These are phyloP conservation scores for Trebouxia gelatinosa DNA, from an alignment of 163 green algal genomes.

Conservation along the genomic window DNA sequence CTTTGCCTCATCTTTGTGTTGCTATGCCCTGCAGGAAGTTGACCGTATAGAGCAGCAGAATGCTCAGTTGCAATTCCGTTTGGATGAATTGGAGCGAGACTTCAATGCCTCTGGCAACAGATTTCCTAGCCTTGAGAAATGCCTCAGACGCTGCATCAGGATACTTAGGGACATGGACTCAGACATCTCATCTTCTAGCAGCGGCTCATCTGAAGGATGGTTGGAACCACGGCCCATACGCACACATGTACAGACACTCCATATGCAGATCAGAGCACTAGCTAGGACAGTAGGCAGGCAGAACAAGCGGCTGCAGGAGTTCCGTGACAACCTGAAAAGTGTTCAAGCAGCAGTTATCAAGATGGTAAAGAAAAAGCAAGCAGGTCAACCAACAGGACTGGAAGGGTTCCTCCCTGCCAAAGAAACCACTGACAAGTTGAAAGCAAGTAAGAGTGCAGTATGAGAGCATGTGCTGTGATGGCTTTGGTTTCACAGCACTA, in stretches of 20 bases:
- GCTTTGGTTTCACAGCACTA: no score
- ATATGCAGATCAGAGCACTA: constrained; percentile 13
- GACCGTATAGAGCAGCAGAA: constrained; percentile 30
- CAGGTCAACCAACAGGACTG: constrained; percentile 17
- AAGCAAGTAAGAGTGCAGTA: constrained; percentile 26
- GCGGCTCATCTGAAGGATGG: constrained; percentile 27
- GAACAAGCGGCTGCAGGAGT: constrained; percentile 22
- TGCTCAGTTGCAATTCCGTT: constrained; percentile 31
- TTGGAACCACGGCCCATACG: constrained; percentile 8
- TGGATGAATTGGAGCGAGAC: constrained; percentile 30
- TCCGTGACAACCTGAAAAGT: constrained; percentile 26
- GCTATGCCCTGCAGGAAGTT: constrained; percentile 25
- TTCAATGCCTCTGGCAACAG: constrained; percentile 29
- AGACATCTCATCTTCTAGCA: constrained; percentile 11
- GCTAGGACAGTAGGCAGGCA: constrained; percentile 8
- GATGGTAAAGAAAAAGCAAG: constrained; percentile 27
- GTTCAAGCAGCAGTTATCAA: constrained; percentile 18
- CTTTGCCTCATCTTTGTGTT: no score
- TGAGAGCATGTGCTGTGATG: no score
- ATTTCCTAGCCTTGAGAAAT: constrained; percentile 15
- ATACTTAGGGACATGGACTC: constrained; percentile 26
- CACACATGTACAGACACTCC: constrained; percentile 3
- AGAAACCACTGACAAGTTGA: constrained; percentile 13
- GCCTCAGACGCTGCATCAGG: constrained; percentile 11
- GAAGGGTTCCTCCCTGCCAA: constrained; percentile 12